phyloP scores from a whole-genome alignment of 805 yeast species.

The Zygosaccharomyces kombuchaensis region DNA sequence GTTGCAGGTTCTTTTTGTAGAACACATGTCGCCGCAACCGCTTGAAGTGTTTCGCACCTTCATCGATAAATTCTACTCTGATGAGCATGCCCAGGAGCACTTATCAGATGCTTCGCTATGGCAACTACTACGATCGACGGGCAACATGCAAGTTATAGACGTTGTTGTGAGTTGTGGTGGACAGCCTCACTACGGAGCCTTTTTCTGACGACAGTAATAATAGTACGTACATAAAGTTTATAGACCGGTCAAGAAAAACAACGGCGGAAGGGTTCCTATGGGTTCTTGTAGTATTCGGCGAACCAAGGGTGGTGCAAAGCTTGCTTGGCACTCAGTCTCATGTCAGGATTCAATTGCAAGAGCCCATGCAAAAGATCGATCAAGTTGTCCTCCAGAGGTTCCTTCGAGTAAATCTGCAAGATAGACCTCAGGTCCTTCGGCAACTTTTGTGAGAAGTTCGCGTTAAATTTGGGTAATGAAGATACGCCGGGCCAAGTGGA shows the following conservation, averaged over 20 bases:
- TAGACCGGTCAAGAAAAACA: background rate
- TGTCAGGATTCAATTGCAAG: constrained; percentile 50
- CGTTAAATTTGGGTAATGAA: constrained; percentile 85
- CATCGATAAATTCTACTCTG: constrained; percentile 13
- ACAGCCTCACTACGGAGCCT: constrained; percentile 22
- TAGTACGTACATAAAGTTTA: background rate
- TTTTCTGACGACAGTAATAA: constrained; percentile 9
- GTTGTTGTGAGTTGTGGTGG: constrained; percentile 23
- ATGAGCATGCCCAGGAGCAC: constrained; percentile 6
- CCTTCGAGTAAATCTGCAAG: constrained; percentile 29
- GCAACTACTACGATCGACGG: constrained; percentile 16
- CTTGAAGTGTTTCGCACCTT: constrained; percentile 1
- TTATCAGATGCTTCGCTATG: constrained; percentile 25
- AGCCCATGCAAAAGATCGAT: constrained; percentile 35
- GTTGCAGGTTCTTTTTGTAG: constrained; percentile 6
- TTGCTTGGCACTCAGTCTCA: constrained; percentile 47
- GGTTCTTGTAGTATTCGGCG: constrained; percentile 32
- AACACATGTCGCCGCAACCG: background rate
- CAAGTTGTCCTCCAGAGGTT: constrained; percentile 26
- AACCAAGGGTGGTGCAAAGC: constrained; percentile 46
- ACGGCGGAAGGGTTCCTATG: background rate
- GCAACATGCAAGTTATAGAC: constrained; percentile 21
- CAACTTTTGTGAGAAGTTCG: constrained; percentile 88
- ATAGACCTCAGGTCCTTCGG: constrained; percentile 54
- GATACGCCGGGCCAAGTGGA: constrained; percentile 93